Percentiles rank a stretch among this genome's conserved stretches.
phyloP scores from a whole-genome alignment of 139 green algal genomes.

The Gonium pectorale region DNA sequence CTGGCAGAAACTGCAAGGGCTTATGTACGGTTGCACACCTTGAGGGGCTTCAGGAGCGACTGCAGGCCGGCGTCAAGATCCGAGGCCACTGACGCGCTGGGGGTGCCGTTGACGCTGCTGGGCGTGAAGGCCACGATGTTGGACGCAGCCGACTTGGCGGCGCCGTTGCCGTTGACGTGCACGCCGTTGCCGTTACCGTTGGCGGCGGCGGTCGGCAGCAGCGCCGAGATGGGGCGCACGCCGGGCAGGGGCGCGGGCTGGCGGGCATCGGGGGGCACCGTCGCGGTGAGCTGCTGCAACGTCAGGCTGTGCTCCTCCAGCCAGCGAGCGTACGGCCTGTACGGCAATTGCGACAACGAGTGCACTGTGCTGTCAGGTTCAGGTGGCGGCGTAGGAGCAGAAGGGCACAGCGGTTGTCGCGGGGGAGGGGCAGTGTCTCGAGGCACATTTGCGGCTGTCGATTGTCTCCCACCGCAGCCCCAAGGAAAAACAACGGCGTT shows the following conservation, averaged over 20 bases:
- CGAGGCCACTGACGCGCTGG: neutral
- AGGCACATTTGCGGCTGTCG: too few relatives aligned
- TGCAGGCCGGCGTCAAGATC: slow-evolving; percentile 36
- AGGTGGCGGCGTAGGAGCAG: too few relatives aligned
- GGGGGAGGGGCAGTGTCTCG: too few relatives aligned
- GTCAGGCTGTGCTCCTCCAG: slow-evolving; percentile 79
- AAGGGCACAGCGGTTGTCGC: too few relatives aligned
- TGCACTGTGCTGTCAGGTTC: too few relatives aligned
- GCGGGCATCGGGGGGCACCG: slow-evolving; percentile 43
- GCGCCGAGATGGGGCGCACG: neutral
- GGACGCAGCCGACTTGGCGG: neutral
- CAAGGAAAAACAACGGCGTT: too few relatives aligned
- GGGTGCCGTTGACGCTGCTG: neutral
- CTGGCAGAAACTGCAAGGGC: too few relatives aligned
- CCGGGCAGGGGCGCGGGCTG: slow-evolving; percentile 5
- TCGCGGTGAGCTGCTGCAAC: slow-evolving; percentile 72
- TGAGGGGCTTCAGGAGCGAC: slow-evolving; percentile 59
- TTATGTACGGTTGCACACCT: too few relatives aligned
- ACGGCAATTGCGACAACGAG: too few relatives aligned
- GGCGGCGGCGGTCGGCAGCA: slow-evolving; percentile 8
- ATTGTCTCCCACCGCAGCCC: too few relatives aligned
- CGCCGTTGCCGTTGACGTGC: slow-evolving; percentile 1
- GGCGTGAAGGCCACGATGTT: slow-evolving; percentile 32
- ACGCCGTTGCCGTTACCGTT: slow-evolving; percentile 60
- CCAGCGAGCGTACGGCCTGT: slow-evolving; percentile 90